phyloP scores from a whole-genome alignment of 2,329 filamentous ascomycete genomes.

The Aspergillus carbonarius region DNA sequence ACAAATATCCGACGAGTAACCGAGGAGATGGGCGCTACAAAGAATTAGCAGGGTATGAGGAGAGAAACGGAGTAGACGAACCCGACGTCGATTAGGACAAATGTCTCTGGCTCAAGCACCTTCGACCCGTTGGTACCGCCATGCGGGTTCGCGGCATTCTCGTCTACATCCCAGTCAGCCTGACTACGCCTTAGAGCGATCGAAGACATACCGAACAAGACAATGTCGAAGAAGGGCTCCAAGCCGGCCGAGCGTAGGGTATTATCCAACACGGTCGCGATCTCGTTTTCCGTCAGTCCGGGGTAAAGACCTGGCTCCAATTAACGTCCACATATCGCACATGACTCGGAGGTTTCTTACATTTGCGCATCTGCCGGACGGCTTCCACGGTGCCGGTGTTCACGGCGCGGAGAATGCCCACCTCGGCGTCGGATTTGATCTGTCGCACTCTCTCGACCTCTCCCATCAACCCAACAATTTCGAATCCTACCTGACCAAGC shows the following conservation, averaged over 20 bases:
- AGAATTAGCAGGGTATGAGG: neutral
- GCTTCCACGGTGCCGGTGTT: slow-evolving; percentile 65
- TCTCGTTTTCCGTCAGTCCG: slow-evolving; percentile 59
- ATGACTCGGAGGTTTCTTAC: slow-evolving; percentile 7
- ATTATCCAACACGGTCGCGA: slow-evolving; percentile 56
- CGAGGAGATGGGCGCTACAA: slow-evolving; percentile 55
- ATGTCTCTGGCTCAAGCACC: slow-evolving; percentile 53
- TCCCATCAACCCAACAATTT: slow-evolving; percentile 55
- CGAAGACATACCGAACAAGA: slow-evolving; percentile 52
- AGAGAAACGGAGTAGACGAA: slow-evolving; percentile 14
- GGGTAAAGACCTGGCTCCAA: slow-evolving; percentile 51
- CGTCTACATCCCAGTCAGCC: slow-evolving; percentile 20
- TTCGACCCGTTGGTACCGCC: slow-evolving; percentile 48
- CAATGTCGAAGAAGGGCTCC: slow-evolving; percentile 62
- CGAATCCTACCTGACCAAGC: slow-evolving; percentile 54
- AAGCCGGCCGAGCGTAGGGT: slow-evolving; percentile 56
- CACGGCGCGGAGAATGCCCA: slow-evolving; percentile 60
- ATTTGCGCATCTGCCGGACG: slow-evolving; percentile 56
- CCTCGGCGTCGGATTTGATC: slow-evolving; percentile 56
- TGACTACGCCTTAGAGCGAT: neutral
- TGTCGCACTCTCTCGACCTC: slow-evolving; percentile 60
- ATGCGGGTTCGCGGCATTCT: slow-evolving; percentile 43
- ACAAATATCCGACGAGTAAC: slow-evolving; percentile 65
- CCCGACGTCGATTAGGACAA: slow-evolving; percentile 63
- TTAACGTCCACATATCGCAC: neutral